Evolutionary conservation across 495 filamentous ascomycete species (phyloP).

Genomic region (Xylaria cubensis): DNA sequence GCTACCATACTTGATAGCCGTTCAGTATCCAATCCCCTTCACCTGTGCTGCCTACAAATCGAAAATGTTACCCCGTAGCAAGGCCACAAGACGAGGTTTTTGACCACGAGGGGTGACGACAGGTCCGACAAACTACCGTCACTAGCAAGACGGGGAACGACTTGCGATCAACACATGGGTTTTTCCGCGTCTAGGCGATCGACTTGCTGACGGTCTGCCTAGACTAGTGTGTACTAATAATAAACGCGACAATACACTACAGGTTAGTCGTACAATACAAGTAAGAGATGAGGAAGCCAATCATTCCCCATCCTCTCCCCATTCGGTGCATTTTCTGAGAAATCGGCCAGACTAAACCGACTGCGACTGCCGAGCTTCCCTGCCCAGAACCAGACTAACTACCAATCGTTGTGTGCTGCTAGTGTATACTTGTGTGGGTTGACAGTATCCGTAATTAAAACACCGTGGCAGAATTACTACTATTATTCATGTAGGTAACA

Average conservation of each 20-base stretch:
- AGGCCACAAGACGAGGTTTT: not conserved
- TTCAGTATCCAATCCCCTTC: not conserved
- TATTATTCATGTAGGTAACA: not conserved
- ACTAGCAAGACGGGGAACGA: not conserved
- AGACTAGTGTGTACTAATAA: constrained; percentile 14
- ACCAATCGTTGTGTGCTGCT: not conserved
- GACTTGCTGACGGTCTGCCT: constrained; percentile 9
- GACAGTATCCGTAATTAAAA: not conserved
- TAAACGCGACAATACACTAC: not conserved
- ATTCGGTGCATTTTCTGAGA: not conserved
- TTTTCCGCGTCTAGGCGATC: constrained; percentile 19
- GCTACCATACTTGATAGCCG: not conserved
- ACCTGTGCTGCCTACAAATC: not conserved
- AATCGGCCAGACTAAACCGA: constrained; percentile 4
- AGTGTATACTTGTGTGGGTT: not conserved
- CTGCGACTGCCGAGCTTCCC: constrained; percentile 1
- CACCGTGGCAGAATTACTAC: not conserved
- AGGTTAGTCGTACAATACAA: not conserved
- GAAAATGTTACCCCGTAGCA: not conserved
- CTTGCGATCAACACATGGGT: constrained; percentile 23
- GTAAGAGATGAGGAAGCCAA: not conserved
- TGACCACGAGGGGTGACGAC: not conserved
- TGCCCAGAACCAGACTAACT: not conserved
- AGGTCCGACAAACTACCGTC: constrained; percentile 4
- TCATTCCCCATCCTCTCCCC: not conserved